Percentiles rank a stretch among this genome's conserved stretches.
phyloP scores from a whole-genome alignment of 192 early-diverging fungal species.

The Obelidium mucronatum region DNA sequence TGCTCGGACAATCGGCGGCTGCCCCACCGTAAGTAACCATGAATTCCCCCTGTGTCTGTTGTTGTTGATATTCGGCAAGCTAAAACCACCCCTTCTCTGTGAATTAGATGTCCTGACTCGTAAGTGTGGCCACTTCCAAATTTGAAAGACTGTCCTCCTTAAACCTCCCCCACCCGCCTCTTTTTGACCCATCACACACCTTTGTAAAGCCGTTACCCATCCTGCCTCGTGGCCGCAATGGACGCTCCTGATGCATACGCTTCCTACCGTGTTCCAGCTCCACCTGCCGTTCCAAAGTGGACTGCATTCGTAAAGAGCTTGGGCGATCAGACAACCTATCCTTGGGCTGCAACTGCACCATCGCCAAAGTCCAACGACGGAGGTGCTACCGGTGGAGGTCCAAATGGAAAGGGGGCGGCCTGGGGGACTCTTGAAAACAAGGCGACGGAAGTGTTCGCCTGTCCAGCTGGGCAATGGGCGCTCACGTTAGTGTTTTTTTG shows the following conservation, averaged over 20 bases:
- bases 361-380: slow-evolving; percentile 12
- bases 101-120: slow-evolving; percentile 12
- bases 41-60: no score
- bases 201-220: slow-evolving; percentile 10
- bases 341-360: slow-evolving; percentile 11
- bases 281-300: slow-evolving; percentile 40
- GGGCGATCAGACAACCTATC: slow-evolving; percentile 25
- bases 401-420: slow-evolving; percentile 25
- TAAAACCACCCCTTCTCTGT: no score
- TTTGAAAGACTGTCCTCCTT: no score
- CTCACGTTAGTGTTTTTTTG: slow-evolving; percentile 20
- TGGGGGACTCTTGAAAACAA: slow-evolving; percentile 32
- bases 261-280: slow-evolving; percentile 25
- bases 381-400: slow-evolving; percentile 14
- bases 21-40: no score
- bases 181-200: not conserved
- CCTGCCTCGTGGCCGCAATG: slow-evolving; percentile 18
- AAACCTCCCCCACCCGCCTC: not conserved
- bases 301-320: slow-evolving; percentile 27
- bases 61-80: no score
- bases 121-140: no score
- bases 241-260: slow-evolving; percentile 26
- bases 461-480: slow-evolving; percentile 28
- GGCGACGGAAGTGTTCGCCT: slow-evolving; percentile 34
- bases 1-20: no score